Base-by-base conservation (phyloP, 192 early-diverging fungal genomes). In the Coemansia sp. region DNA sequence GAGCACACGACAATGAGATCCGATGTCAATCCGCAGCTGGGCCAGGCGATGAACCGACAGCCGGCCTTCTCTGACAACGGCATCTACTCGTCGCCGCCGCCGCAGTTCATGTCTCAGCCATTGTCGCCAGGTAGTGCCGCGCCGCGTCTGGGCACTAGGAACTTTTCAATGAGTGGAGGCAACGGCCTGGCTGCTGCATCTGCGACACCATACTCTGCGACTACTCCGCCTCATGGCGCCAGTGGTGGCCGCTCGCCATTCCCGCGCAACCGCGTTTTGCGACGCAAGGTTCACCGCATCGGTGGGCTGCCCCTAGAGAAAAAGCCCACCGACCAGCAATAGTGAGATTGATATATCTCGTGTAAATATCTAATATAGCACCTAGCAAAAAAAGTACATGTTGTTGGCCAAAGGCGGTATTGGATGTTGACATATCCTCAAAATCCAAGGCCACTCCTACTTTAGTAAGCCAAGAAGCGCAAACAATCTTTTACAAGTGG, bases 1-100 rank as follows among this genome's bases (percentile, higher is more conserved):
- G 27, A 27, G 27, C 27, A 27, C 27, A 27, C 27, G 27, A 90
- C 94, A 0, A 95, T 92, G 73, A 82, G 95, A 13, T 89, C 90
- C 4, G 78, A 84, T 60, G 78, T 75, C 41, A 68, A 71, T 34
- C 73, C 71, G 65, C 78, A 73, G 5, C 47, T 68, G n/a, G 69
- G 55, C 16, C 64, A 67, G 47, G 38, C 58, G 3, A 43, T 55
- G n/a, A 55, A 66, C 49, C 68, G 68, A 16, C 61, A 62, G 8
- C 33, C 66, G 53, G 52, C 43, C n/a, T 31, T 36, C 5, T 68
- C 75, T 34, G 68, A 33, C 41, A 66, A 44, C 18, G 74, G 62
- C 38, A 20, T 57, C 36, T 61, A 65, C 9, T 70, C 43, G n/a
- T 60, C 66, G 34, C 29, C 60, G 12, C 36, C 36, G 5, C 46